Base-by-base conservation (phyloP, 2,329 filamentous ascomycete genomes). In the Aspergillus melleus region DNA sequence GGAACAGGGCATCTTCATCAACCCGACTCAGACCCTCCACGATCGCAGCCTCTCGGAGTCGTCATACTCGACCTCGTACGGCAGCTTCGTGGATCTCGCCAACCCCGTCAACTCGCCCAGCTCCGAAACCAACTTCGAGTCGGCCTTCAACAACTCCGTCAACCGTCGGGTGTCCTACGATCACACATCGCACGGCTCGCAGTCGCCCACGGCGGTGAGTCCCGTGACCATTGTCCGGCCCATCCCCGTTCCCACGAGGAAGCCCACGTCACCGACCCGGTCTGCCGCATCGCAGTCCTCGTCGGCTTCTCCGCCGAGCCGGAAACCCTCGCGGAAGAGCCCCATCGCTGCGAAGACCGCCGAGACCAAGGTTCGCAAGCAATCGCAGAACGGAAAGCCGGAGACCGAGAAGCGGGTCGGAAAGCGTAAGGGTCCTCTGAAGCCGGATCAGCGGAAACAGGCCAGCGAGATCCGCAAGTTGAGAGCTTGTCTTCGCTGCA, bases 381-480 rank as follows among this genome's bases (percentile, higher is more conserved):
- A 73, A 61, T 88, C 81, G 64, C 90, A 83, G 61, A 86, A 84
- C 61, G 88, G 87, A 70, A 96, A 94, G 82, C 92, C 90, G 78
- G 91, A 96, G 66, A 85, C 86, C 44, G 94, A 97, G 84, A 98
- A 97, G 85, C 93, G 93, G 77, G 90, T 97, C 61, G 94, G 94
- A 52, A 88, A 92, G 72, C 87, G 94, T 79, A 91, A 91, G 76
- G 94, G 94, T 39, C 94, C 94, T 60, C 86, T 98, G 67, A 84
- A 92, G 70, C 92, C 93, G 11, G 94, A 98, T 76, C 94, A 97
- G 81, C 87, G 94, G 68, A 96, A 96, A 80, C 94, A 97, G 78
- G 94, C 94, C 26, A 95, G 93, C 71, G 94, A 98, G 79, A 98
- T 98, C 74, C 88, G 94, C 76, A 98, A 98, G 79, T 83, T 97